Evolutionary conservation across 148 eudicot genomes (phyloP).

Genomic region (Beta vulgaris): DNA sequence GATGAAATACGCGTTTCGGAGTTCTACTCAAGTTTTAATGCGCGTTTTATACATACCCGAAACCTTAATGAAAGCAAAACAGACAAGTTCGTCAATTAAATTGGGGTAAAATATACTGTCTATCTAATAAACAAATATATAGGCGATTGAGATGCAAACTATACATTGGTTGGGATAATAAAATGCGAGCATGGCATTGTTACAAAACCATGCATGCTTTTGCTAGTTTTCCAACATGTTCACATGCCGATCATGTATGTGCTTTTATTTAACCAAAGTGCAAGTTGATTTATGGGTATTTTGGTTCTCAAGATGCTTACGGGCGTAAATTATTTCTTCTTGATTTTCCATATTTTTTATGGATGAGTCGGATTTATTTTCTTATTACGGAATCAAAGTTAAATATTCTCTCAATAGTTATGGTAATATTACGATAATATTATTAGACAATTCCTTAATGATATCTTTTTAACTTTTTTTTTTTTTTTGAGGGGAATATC

Average conservation of each 20-base stretch:
- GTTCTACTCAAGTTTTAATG: too few relatives aligned
- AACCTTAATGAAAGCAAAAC: too few relatives aligned
- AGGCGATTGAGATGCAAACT: not conserved
- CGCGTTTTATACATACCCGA: too few relatives aligned
- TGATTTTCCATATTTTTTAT: too few relatives aligned
- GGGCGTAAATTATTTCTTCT: not conserved
- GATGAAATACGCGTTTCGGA: too few relatives aligned
- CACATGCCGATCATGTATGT: conserved; percentile 15
- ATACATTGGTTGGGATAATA: not conserved
- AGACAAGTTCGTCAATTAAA: too few relatives aligned
- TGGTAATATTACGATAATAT: too few relatives aligned
- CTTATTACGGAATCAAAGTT: too few relatives aligned
- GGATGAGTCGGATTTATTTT: not conserved
- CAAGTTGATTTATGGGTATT: conserved; percentile 14
- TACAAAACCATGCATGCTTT: not conserved
- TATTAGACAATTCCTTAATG: too few relatives aligned
- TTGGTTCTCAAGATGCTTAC: conserved; percentile 2
- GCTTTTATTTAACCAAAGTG: conserved; percentile 7
- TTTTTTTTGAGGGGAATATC: too few relatives aligned
- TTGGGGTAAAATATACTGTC: not conserved
- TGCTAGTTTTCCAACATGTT: conserved; percentile 12
- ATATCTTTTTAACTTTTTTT: too few relatives aligned
- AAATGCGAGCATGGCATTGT: not conserved
- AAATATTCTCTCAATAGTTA: too few relatives aligned
- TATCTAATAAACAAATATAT: not conserved